Conservation (phyloP, 305 asterid species). For the Fraxinus sp. region DNA sequence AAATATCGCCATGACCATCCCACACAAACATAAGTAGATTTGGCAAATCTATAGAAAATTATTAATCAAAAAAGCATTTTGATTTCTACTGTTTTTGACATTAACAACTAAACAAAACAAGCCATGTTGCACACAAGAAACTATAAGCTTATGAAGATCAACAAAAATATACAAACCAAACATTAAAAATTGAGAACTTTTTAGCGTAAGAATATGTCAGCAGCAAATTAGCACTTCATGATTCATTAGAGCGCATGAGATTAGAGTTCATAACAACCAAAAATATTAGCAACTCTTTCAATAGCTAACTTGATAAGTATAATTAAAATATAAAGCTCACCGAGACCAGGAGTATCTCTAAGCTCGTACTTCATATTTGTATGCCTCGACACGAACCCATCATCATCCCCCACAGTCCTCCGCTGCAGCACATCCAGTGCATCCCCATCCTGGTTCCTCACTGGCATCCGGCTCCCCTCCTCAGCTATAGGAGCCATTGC, state of each 20-base stretch:
- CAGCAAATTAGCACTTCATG: neutral
- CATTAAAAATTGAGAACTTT: neutral
- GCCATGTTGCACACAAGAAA: neutral
- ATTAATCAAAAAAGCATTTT: neutral
- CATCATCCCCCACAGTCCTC: slow-evolving; percentile 65
- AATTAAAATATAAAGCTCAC: slow-evolving; percentile 40
- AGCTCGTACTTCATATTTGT: slow-evolving; percentile 94
- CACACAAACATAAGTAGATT: neutral
- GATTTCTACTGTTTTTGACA: neutral
- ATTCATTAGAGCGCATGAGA: neutral
- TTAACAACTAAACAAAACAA: neutral
- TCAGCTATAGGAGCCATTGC: slow-evolving; percentile 30
- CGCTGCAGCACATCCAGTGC: slow-evolving; percentile 54
- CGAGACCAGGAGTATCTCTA: slow-evolving; percentile 95
- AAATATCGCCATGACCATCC: slow-evolving; percentile 7
- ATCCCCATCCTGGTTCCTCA: slow-evolving; percentile 50
- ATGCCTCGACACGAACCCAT: slow-evolving; percentile 61
- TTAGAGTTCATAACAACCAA: neutral
- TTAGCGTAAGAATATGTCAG: neutral
- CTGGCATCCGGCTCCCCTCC: slow-evolving; percentile 51
- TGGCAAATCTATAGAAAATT: neutral
- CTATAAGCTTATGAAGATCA: neutral
- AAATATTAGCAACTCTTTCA: neutral
- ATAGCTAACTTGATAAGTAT: neutral
- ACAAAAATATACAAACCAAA: neutral